Evolutionary conservation across 768 basidiomycete species (phyloP), one percentile per base, ranked within the genome.

Genomic region (Phlegmacium glaucopus): DNA sequence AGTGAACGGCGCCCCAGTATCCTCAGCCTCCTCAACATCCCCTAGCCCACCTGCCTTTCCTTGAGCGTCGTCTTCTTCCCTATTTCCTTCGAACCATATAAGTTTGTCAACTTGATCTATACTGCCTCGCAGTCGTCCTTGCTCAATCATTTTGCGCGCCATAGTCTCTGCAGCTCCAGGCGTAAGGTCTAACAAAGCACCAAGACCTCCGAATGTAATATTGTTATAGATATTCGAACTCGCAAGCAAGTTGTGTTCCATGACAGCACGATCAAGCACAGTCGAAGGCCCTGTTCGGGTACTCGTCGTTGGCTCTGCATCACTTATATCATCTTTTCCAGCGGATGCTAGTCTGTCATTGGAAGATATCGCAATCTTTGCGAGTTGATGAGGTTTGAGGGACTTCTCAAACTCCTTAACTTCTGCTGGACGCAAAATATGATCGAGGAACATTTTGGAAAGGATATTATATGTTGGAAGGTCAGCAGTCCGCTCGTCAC

Each of bases 111-210:
- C 93, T 63, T 99, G 96, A 62, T 99, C 96, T 48, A 99, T 95
- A 48, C 85, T 85, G 22, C 90, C 96, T 52, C 90, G 85, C 51
- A 98, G 70, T 46, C 96, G 86, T 8, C 92, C 89, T 68, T 99
- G 96, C 62, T 97, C 94, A 42, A 99, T 96, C 96, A 99, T 99
- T 62, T 89, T 90, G 44, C 95, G 80, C 9, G 95, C 94, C 88
- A 98, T 97, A 1, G 85, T 92, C 68, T 99, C 96, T 13, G 95
- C 95, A 12, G 92, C 93, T 22, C 87, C 87, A 11, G 95, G 88
- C 4, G 90, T 87, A 53, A 98, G 71, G 61, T 93, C 90, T 39
- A 99, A 76, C 12, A 98, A 72, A 1, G 88, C 82, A 16, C 96
- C 96, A 9, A 98, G 69, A n/a, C 95, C 96, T 22, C 79, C 73